Evolutionary conservation across 805 yeast genomes (phyloP), one percentile per base, ranked within the genome.

Genomic region (Starmerella gropengiesseri): DNA sequence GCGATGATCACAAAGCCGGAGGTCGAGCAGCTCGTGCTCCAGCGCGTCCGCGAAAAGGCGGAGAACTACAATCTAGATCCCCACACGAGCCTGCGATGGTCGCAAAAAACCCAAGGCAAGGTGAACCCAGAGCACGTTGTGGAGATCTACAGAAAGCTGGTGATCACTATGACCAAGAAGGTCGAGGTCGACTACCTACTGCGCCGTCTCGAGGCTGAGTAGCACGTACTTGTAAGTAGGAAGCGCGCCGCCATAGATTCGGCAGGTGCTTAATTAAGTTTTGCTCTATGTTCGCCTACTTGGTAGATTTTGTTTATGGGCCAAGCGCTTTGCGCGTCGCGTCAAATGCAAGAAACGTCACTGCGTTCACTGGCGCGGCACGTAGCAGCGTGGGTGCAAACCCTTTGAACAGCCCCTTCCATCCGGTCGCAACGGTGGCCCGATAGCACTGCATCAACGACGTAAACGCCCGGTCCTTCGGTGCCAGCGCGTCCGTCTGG

Each of bases 281-380:
- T 30, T n/a, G n/a, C n/a, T n/a, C n/a, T n/a, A n/a, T n/a, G n/a
- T n/a, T n/a, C n/a, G 9, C 9, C 11, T 7, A 2, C 7, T 5
- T 2, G 11, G 11, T 16, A 18, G 25, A 26, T 12, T 11, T 30
- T 7, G 6, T 2, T 29, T 13, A 38, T 2, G 41, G 43, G 17
- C 60, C 63, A 39, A 62, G 45, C 16, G 48, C 43, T 33, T 63
- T 40, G 17, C 87, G 80, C 4, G 95, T 82, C 39, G 81, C 63
- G 62, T 91, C 99, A 60, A 91, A 91, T 2, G 93, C 86, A 33
- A 85, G 80, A 64, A 91, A 91, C 0, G 98, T 93, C 23, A 93
- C 94, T 31, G 95, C 99, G 60, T 91, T 93, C 3, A 93, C 98
- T 1, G 98, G 98, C 3, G 95, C 94, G 38, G 99, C 97, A 65